A percentile compares a stretch with the other conserved stretches of the same genome.
Conservation (phyloP, 2,329 filamentous ascomycete species). For the Penicillium olsonii region DNA sequence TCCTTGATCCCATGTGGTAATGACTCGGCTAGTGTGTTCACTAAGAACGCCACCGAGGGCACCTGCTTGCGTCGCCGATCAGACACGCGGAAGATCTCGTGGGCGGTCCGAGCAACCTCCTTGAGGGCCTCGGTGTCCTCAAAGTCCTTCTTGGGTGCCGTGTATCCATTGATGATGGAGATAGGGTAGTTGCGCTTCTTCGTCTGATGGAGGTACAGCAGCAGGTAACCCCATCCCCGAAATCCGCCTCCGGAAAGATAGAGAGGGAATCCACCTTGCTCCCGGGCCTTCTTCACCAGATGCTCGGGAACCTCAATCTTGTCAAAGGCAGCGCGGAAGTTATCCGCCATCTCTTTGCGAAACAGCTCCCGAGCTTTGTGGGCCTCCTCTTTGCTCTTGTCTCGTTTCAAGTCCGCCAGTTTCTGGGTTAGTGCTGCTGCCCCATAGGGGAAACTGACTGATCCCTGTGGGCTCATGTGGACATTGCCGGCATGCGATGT, state of each 20-base stretch:
- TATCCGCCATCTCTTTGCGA: conserved; percentile 49
- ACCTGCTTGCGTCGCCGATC: conserved; percentile 76
- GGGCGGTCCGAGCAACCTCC: conserved; percentile 28
- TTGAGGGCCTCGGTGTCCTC: conserved; percentile 29
- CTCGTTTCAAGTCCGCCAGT: conserved; percentile 49
- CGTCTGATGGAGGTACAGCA: conserved; percentile 74
- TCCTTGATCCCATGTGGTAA: conserved; percentile 66
- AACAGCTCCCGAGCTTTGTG: conserved; percentile 42
- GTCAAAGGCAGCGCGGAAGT: conserved; percentile 63
- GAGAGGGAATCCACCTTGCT: conserved; percentile 61
- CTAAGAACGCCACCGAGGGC: conserved; percentile 75
- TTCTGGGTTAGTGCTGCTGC: conserved; percentile 64
- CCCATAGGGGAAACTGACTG: conserved; percentile 68
- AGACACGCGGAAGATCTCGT: conserved; percentile 68
- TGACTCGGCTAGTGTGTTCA: conserved; percentile 68
- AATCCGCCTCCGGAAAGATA: conserved; percentile 89
- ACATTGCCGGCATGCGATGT: conserved; percentile 53
- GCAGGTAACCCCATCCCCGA: conserved; percentile 81
- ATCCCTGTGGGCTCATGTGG: conserved; percentile 55
- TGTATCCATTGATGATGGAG: conserved; percentile 76
- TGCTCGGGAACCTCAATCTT: conserved; percentile 57
- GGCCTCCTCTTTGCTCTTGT: conserved; percentile 40
- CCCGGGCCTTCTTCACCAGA: conserved; percentile 47
- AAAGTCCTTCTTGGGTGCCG: conserved; percentile 48
- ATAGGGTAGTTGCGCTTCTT: conserved; percentile 70